A percentile compares a stretch with the other conserved stretches of the same genome.
Evolutionary conservation across 1,139 yeast genomes (phyloP).

Genomic region (Candida labiduridarum): DNA sequence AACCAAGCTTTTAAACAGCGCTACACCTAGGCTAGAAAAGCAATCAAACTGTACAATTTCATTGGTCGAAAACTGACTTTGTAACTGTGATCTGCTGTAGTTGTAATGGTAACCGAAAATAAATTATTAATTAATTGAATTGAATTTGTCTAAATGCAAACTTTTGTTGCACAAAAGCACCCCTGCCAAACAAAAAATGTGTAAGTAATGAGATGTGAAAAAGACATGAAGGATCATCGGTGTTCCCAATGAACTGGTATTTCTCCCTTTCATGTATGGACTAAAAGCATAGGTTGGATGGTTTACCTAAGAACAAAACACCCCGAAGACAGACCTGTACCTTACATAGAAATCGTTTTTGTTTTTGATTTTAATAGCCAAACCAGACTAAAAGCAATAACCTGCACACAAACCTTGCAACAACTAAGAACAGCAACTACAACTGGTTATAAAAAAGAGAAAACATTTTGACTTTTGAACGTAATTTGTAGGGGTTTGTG

Average conservation of each 20-base stretch:
- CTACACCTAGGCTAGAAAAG: background rate
- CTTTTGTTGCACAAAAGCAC: background rate
- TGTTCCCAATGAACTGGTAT: background rate
- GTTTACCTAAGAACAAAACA: background rate
- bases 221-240: background rate
- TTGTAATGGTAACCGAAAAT: conserved; percentile 1
- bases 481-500: too few relatives aligned
- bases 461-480: too few relatives aligned
- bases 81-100: background rate
- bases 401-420: too few relatives aligned
- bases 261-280: background rate
- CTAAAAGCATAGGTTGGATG: background rate
- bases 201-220: background rate
- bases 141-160: background rate
- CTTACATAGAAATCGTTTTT: background rate
- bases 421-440: too few relatives aligned
- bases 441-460: too few relatives aligned
- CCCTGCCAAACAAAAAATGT: background rate
- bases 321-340: background rate
- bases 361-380: background rate
- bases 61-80: background rate
- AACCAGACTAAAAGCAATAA: background rate
- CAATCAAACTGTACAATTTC: background rate
- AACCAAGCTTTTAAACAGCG: background rate
- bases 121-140: background rate